These are phyloP conservation scores for Suillus plorans DNA, from an alignment of 768 basidiomycete genomes.

Conservation along the genomic window DNA sequence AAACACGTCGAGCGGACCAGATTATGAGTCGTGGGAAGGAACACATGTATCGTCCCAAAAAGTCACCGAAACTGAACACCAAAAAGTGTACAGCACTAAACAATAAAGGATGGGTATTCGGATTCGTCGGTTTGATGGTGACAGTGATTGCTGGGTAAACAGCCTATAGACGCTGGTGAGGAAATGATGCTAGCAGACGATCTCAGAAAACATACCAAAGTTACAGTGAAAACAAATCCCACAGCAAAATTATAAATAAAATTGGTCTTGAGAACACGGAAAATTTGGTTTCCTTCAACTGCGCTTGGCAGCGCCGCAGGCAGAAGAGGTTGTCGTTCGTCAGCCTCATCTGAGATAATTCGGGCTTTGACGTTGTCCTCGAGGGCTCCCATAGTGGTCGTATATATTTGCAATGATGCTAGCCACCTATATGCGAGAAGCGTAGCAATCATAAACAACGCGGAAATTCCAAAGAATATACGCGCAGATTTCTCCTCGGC, in stretches of 20 bases:
- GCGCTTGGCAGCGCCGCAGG: conserved; percentile 31
- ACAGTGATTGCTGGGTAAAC: conserved; percentile 87
- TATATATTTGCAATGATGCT: conserved; percentile 58
- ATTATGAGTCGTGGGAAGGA: conserved; percentile 62
- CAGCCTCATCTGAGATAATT: conserved; percentile 19
- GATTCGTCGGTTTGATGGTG: conserved; percentile 67
- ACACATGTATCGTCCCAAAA: conserved; percentile 67
- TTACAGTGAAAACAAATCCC: conserved; percentile 74
- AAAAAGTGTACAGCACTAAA: conserved; percentile 81
- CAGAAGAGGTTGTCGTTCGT: conserved; percentile 37
- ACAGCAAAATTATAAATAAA: conserved; percentile 68
- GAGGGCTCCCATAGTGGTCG: conserved; percentile 46
- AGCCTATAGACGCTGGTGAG: conserved; percentile 46
- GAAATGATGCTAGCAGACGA: neutral
- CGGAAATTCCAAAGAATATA: conserved; percentile 71
- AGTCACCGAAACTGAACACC: conserved; percentile 72
- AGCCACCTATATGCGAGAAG: conserved; percentile 59
- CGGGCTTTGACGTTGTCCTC: conserved; percentile 36
- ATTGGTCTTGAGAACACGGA: conserved; percentile 64
- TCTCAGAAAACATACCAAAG: conserved; percentile 56
- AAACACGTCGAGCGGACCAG: conserved; percentile 65
- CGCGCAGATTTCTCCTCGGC: conserved; percentile 71
- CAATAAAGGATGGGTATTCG: conserved; percentile 71
- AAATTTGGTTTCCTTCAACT: conserved; percentile 38
- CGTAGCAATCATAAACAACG: conserved; percentile 58